Conservation (phyloP, 208 protist species). For the Novymonas esmeraldas region DNA sequence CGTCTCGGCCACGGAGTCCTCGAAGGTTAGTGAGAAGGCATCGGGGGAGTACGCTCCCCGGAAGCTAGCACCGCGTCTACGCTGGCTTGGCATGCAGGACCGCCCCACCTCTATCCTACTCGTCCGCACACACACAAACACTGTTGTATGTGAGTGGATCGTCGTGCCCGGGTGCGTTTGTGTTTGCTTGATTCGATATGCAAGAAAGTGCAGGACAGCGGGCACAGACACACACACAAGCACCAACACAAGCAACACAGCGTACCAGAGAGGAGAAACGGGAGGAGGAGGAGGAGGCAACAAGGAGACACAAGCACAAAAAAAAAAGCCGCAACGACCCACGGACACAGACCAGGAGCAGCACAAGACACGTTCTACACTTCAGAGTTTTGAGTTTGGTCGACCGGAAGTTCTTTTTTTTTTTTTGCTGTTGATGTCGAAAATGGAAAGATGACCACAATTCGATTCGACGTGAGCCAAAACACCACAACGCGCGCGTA, state of each 20-base stretch:
- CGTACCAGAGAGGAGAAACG: background rate
- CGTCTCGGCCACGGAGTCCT: conserved; percentile 20
- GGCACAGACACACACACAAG: background rate
- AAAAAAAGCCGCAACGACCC: too few species aligned
- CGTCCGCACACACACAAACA: too few species aligned
- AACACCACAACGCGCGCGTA: too few species aligned
- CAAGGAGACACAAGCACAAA: background rate
- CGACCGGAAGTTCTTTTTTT: background rate
- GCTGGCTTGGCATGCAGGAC: conserved; percentile 34
- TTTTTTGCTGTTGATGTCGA: background rate
- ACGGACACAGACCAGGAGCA: too few species aligned
- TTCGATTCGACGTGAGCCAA: too few species aligned
- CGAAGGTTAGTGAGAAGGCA: conserved; percentile 12
- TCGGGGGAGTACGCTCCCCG: conserved; percentile 36
- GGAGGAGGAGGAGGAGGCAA: background rate
- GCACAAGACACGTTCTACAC: too few species aligned
- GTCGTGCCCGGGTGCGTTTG: background rate
- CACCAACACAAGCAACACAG: background rate
- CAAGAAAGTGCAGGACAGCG: background rate
- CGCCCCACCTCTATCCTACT: too few species aligned
- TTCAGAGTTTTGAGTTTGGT: too few species aligned
- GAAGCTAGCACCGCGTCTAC: conserved; percentile 58
- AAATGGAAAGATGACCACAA: background rate
- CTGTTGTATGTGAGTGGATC: too few species aligned
- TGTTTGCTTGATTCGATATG: background rate